phyloP scores from a whole-genome alignment of 495 filamentous ascomycete genomes.

The Diplogelasinospora grovesii region DNA sequence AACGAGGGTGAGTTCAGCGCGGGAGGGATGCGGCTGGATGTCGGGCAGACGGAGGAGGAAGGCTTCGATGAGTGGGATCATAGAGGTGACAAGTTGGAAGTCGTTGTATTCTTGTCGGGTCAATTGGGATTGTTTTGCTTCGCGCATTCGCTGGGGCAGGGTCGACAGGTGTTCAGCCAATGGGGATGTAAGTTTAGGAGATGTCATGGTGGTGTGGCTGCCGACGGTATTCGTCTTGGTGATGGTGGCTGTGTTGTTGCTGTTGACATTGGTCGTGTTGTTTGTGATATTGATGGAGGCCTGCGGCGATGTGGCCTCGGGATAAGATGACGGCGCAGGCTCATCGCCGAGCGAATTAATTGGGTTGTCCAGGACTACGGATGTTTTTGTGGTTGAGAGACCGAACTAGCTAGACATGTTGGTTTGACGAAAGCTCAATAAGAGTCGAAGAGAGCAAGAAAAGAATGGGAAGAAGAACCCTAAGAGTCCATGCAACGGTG shows the following conservation, averaged over 20 bases:
- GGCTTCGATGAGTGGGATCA: slow-evolving; percentile 31
- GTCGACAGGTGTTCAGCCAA: slow-evolving; percentile 33
- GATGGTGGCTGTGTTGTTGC: slow-evolving; percentile 2
- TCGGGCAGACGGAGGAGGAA: slow-evolving; percentile 30
- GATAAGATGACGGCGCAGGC: too few relatives aligned
- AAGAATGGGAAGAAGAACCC: too few relatives aligned
- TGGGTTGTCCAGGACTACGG: too few relatives aligned
- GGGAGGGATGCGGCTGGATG: slow-evolving; percentile 7
- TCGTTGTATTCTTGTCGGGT: slow-evolving; percentile 26
- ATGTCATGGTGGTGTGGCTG: slow-evolving; percentile 4
- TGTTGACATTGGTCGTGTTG: too few relatives aligned
- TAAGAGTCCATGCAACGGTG: too few relatives aligned
- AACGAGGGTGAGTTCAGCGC: slow-evolving; percentile 35
- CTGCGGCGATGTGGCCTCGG: too few relatives aligned
- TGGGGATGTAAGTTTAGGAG: slow-evolving; percentile 22
- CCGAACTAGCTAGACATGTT: too few relatives aligned
- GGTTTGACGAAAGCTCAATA: too few relatives aligned
- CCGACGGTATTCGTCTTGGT: neutral
- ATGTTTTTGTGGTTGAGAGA: too few relatives aligned
- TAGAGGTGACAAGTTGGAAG: slow-evolving; percentile 25
- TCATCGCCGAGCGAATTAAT: too few relatives aligned
- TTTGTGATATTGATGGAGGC: too few relatives aligned
- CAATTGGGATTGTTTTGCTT: slow-evolving; percentile 20
- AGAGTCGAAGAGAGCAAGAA: too few relatives aligned
- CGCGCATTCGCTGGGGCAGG: slow-evolving; percentile 32